Conservation (phyloP, 192 early-diverging fungal genomes). For the Lobosporangium transversale region DNA sequence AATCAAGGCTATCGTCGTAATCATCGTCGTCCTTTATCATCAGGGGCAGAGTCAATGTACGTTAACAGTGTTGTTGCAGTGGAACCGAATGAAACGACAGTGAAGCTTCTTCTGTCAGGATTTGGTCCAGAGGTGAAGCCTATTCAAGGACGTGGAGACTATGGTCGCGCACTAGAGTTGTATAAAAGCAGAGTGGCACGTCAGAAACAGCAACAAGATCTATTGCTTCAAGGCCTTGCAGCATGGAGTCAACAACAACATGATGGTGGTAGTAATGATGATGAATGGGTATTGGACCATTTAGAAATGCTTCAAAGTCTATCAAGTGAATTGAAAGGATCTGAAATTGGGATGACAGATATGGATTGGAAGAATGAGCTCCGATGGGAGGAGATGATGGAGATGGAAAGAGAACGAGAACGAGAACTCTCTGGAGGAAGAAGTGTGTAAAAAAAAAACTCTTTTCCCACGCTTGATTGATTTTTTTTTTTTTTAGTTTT, state of each 20-base stretch:
- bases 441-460: too few species aligned
- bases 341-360: slow-evolving; percentile 35
- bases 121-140: slow-evolving; percentile 39
- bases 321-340: not conserved
- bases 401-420: slow-evolving; percentile 25
- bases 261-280: not conserved
- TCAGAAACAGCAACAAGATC: slow-evolving; percentile 23
- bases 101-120: slow-evolving; percentile 26
- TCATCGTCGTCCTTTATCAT: not conserved
- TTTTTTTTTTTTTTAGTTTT: too few species aligned
- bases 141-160: slow-evolving; percentile 28
- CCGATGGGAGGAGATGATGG: slow-evolving; percentile 47
- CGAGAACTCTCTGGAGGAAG: slow-evolving; percentile 25
- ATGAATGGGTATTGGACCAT: slow-evolving; percentile 17
- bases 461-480: too few species aligned
- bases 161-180: slow-evolving; percentile 29
- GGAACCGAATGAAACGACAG: slow-evolving; percentile 22
- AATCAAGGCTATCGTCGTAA: not conserved
- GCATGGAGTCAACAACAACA: not conserved
- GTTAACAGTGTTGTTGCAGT: not conserved
- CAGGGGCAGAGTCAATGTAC: not conserved
- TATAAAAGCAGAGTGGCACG: slow-evolving; percentile 37
- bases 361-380: slow-evolving; percentile 44
- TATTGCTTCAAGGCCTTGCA: slow-evolving; percentile 18
- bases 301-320: slow-evolving; percentile 7